These are phyloP conservation scores for Naematelia encephala DNA, from an alignment of 768 basidiomycete species.

Conservation along the genomic window DNA sequence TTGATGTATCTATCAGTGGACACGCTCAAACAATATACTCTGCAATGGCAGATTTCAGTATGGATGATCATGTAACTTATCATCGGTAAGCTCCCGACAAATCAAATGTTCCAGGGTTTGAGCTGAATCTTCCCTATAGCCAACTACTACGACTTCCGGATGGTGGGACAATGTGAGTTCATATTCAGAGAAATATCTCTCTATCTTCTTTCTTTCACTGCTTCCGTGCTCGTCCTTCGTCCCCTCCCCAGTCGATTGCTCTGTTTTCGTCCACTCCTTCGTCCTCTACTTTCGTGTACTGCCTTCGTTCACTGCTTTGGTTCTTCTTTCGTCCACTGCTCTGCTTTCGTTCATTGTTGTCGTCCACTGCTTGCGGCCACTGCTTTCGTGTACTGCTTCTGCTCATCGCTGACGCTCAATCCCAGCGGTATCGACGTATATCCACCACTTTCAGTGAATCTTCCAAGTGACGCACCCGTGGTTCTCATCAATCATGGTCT, in stretches of 20 bases:
- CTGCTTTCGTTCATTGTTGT: too few species aligned
- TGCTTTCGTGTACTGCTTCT: too few species aligned
- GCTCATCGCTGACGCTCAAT: neutral
- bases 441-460: slow-evolving; percentile 23
- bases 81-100: slow-evolving; percentile 51
- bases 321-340: too few species aligned
- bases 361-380: too few species aligned
- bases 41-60: slow-evolving; percentile 51
- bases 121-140: neutral
- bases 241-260: too few species aligned
- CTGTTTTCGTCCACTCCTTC: too few species aligned
- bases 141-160: slow-evolving; percentile 46
- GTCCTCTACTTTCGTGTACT: too few species aligned
- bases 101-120: too few species aligned
- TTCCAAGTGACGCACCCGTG: slow-evolving; percentile 36
- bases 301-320: too few species aligned
- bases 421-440: slow-evolving; percentile 45
- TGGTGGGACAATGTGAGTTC: slow-evolving; percentile 53
- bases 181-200: neutral
- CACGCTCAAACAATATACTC: slow-evolving; percentile 53
- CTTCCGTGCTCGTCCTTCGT: too few species aligned
- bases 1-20: slow-evolving; percentile 35
- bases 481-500: slow-evolving; percentile 47
- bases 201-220: too few species aligned
- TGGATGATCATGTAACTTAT: slow-evolving; percentile 52